phyloP scores from a whole-genome alignment of 2,329 filamentous ascomycete species.

The Dactylellina drechsleri region DNA sequence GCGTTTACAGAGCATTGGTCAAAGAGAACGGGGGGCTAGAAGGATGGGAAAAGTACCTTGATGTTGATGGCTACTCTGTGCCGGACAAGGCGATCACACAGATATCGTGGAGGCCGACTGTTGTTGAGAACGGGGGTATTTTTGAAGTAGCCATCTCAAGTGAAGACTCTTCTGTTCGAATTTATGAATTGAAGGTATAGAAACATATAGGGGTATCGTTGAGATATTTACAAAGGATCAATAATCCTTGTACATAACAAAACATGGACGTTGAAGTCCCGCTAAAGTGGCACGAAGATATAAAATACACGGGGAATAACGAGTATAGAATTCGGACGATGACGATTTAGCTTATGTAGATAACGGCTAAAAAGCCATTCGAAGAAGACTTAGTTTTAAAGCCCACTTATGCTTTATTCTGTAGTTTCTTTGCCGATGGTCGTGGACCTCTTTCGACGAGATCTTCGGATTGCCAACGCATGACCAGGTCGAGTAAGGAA shows the following conservation, averaged over 20 bases:
- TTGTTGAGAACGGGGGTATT: constrained; percentile 49
- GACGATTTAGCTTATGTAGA: not conserved
- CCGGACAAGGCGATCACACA: constrained; percentile 72
- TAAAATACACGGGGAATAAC: not conserved
- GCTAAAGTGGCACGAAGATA: constrained; percentile 19
- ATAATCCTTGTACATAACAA: not conserved
- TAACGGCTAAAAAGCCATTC: not conserved
- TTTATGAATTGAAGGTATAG: constrained; percentile 51
- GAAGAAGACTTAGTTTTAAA: not conserved
- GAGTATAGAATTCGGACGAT: too few species aligned
- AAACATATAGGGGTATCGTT: constrained; percentile 38
- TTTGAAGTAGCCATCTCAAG: constrained; percentile 60
- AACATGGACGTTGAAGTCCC: constrained; percentile 53
- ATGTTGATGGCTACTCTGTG: constrained; percentile 64
- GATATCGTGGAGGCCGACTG: constrained; percentile 56
- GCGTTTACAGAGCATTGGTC: constrained; percentile 62
- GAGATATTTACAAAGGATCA: constrained; percentile 36
- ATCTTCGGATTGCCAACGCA: constrained; percentile 86
- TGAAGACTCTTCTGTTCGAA: constrained; percentile 57
- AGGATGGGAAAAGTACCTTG: constrained; percentile 57
- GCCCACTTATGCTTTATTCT: not conserved
- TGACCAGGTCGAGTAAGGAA: constrained; percentile 73
- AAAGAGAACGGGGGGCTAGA: constrained; percentile 58
- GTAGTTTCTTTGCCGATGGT: constrained; percentile 55
- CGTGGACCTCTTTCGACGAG: constrained; percentile 78